phyloP scores from a whole-genome alignment of 768 basidiomycete species.

The Amanita jacksonii region DNA sequence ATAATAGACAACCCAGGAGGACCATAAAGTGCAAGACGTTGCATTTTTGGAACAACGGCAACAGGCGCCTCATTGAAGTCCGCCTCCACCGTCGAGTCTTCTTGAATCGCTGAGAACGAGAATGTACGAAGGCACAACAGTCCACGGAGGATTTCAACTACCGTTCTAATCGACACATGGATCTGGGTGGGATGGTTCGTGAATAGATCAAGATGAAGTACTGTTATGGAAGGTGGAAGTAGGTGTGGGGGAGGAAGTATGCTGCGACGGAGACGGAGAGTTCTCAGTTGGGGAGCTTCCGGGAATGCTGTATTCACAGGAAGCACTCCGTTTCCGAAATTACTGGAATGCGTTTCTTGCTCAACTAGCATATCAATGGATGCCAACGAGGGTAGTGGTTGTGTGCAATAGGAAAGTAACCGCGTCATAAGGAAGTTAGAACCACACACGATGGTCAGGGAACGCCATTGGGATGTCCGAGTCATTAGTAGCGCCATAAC shows the following conservation, averaged over 20 bases:
- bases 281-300: neutral
- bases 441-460: conserved; percentile 29
- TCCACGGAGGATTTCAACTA: neutral
- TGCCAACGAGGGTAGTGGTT: conserved; percentile 25
- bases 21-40: conserved; percentile 12
- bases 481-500: conserved; percentile 31
- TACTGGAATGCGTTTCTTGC: neutral
- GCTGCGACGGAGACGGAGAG: neutral
- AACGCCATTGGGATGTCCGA: conserved; percentile 34
- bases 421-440: conserved; percentile 28
- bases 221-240: neutral
- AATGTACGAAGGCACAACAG: neutral
- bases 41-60: conserved; percentile 18
- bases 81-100: conserved; percentile 18
- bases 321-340: neutral
- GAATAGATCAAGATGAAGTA: neutral
- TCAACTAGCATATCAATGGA: conserved; percentile 10
- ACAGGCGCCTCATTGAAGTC: conserved; percentile 16
- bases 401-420: conserved; percentile 29
- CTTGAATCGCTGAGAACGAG: conserved; percentile 20
- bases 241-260: neutral
- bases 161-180: neutral
- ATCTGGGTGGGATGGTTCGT: neutral
- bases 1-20: conserved; percentile 17
- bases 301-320: neutral